Conservation (phyloP, 257 asterid genomes). For the Handroanthus guayacan region DNA sequence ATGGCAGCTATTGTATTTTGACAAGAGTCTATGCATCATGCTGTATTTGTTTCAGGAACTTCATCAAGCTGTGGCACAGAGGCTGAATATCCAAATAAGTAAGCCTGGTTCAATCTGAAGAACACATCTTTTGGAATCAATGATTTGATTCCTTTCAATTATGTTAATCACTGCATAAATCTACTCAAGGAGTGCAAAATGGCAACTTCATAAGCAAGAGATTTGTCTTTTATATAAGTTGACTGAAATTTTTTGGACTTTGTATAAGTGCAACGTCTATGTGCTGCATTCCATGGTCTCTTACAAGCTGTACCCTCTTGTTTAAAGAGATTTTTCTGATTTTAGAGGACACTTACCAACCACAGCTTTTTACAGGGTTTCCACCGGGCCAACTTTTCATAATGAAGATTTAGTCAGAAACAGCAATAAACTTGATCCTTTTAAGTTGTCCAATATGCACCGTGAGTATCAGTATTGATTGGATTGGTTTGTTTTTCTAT, state of each 20-base stretch:
- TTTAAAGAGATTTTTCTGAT: slow-evolving; percentile 14
- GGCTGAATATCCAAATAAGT: slow-evolving; percentile 59
- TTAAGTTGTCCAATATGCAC: slow-evolving; percentile 11
- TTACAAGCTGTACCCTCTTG: slow-evolving; percentile 23
- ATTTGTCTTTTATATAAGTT: slow-evolving; percentile 9
- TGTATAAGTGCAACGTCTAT: not conserved
- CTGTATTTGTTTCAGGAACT: slow-evolving; percentile 56
- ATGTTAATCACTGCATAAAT: not conserved
- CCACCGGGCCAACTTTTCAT: slow-evolving; percentile 37
- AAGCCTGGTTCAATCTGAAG: slow-evolving; percentile 44
- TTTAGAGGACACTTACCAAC: slow-evolving; percentile 33
- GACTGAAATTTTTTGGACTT: slow-evolving; percentile 23
- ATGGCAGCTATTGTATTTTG: slow-evolving; percentile 31
- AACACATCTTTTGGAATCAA: slow-evolving; percentile 16
- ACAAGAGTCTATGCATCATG: slow-evolving; percentile 27
- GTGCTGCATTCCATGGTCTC: slow-evolving; percentile 34
- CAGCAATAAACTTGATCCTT: slow-evolving; percentile 20
- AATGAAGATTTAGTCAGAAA: slow-evolving; percentile 43
- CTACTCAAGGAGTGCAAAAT: slow-evolving; percentile 17
- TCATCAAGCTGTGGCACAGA: slow-evolving; percentile 47
- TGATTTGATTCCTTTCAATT: slow-evolving; percentile 16
- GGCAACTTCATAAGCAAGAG: slow-evolving; percentile 24
- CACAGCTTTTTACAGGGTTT: slow-evolving; percentile 45
- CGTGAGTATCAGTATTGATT: slow-evolving; percentile 32
- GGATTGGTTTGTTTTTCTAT: not conserved